These are phyloP conservation scores for Madurella fahalii DNA, from an alignment of 2,329 filamentous ascomycete genomes.

Conservation along the genomic window DNA sequence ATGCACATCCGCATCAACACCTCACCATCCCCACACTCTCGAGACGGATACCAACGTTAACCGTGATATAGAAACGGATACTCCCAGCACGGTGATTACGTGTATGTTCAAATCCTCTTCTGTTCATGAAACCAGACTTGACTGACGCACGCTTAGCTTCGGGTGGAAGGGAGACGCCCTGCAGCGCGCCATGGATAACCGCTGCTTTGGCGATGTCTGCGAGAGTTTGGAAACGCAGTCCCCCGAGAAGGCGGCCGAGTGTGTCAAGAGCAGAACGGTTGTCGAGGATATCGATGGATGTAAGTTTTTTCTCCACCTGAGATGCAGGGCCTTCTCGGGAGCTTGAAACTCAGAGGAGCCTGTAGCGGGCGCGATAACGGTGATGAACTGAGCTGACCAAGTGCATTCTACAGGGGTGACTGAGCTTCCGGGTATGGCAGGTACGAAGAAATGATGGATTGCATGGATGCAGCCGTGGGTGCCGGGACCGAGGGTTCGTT, in stretches of 20 bases:
- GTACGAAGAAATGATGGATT: too few relatives aligned
- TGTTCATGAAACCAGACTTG: too few relatives aligned
- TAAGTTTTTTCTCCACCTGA: slow-evolving; percentile 9
- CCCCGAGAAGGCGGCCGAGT: slow-evolving; percentile 20
- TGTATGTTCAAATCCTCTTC: neutral
- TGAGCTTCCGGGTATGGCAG: too few relatives aligned
- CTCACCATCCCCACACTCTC: too few relatives aligned
- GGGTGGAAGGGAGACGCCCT: slow-evolving; percentile 31
- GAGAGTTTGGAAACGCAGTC: slow-evolving; percentile 21
- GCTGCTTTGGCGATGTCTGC: slow-evolving; percentile 22
- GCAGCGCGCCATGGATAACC: slow-evolving; percentile 26
- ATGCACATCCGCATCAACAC: neutral
- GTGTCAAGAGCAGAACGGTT: slow-evolving; percentile 20
- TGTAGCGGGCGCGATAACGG: too few relatives aligned
- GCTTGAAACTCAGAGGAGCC: too few relatives aligned
- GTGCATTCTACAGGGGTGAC: too few relatives aligned
- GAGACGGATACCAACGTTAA: too few relatives aligned
- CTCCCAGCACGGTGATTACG: slow-evolving; percentile 30
- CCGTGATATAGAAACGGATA: slow-evolving; percentile 21
- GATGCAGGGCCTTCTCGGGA: too few relatives aligned
- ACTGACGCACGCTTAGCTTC: slow-evolving; percentile 11
- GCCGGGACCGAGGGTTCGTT: too few relatives aligned
- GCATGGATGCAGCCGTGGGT: neutral
- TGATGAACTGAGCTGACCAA: too few relatives aligned
- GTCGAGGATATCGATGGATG: slow-evolving; percentile 20